Evolutionary conservation across 2,329 filamentous ascomycete species (phyloP).

Genomic region (Phialophora expanda): DNA sequence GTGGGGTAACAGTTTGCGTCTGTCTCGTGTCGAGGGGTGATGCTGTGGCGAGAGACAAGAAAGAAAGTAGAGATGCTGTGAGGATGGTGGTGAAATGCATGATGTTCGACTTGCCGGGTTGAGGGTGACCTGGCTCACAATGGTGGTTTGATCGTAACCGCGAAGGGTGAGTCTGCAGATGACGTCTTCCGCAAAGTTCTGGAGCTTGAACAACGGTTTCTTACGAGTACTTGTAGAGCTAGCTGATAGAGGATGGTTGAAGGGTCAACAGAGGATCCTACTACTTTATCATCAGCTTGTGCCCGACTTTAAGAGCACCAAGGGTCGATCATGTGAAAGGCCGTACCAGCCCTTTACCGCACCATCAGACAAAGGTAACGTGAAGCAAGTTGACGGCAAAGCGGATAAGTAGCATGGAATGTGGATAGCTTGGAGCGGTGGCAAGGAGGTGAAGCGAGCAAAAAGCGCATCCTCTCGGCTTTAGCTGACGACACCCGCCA

Average conservation of each 20-base stretch:
- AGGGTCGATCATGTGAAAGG: constrained; percentile 6
- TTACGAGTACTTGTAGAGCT: background rate
- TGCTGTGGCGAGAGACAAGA: constrained; percentile 20
- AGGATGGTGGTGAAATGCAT: constrained; percentile 33
- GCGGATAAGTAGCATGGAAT: constrained; percentile 12
- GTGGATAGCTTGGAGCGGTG: constrained; percentile 7
- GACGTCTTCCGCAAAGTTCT: background rate
- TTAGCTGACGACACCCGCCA: background rate
- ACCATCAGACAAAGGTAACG: constrained; percentile 7
- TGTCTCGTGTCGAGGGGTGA: constrained; percentile 32
- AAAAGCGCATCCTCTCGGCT: background rate
- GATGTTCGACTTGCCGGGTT: constrained; percentile 12
- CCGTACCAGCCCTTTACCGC: constrained; percentile 3
- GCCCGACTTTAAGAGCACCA: constrained; percentile 2
- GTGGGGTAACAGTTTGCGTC: constrained; percentile 29
- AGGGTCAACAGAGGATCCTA: background rate
- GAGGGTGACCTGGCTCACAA: background rate
- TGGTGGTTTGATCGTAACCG: background rate
- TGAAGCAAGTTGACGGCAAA: constrained; percentile 3
- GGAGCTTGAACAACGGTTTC: background rate
- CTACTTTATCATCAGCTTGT: background rate
- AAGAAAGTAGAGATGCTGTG: constrained; percentile 23
- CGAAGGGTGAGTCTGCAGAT: background rate
- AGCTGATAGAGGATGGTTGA: background rate
- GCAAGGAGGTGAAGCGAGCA: constrained; percentile 11